These are phyloP conservation scores for Rhodofomes roseus DNA, from an alignment of 1,284 basidiomycete species.

Conservation along the genomic window DNA sequence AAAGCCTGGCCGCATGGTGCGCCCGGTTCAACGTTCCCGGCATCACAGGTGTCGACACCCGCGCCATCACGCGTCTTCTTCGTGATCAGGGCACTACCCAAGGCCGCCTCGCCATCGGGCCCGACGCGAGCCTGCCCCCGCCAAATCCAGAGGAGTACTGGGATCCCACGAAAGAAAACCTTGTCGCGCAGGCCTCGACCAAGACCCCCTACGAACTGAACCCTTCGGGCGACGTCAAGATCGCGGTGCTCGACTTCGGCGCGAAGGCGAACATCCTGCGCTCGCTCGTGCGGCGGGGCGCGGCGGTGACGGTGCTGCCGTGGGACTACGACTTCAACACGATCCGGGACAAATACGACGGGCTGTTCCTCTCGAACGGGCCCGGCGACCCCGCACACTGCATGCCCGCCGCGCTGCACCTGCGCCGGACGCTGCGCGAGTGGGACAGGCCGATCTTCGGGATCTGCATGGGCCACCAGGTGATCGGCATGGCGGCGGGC, in stretches of 20 bases:
- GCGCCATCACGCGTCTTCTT: slow-evolving; percentile 90
- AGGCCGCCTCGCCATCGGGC: slow-evolving; percentile 84
- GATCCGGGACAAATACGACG: slow-evolving; percentile 88
- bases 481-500: slow-evolving; percentile 96
- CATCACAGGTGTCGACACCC: slow-evolving; percentile 96
- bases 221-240: slow-evolving; percentile 82
- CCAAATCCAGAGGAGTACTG: slow-evolving; percentile 75
- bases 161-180: slow-evolving; percentile 91
- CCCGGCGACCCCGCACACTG: slow-evolving; percentile 93
- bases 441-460: slow-evolving; percentile 96
- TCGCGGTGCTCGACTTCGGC: slow-evolving; percentile 97
- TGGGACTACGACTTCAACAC: slow-evolving; percentile 97
- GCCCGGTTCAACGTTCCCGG: slow-evolving; percentile 87
- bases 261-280: slow-evolving; percentile 97
- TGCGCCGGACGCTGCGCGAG: slow-evolving; percentile 79
- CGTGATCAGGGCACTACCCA: slow-evolving; percentile 98
- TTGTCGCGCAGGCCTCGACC: slow-evolving; percentile 92
- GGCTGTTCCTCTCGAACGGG: slow-evolving; percentile 95
- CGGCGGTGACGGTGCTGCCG: slow-evolving; percentile 91
- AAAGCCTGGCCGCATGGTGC: slow-evolving; percentile 94
- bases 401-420: slow-evolving; percentile 79
- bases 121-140: slow-evolving; percentile 60
- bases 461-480: slow-evolving; percentile 98
- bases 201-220: slow-evolving; percentile 86
- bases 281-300: slow-evolving; percentile 86